Conservation (phyloP, 2,329 filamentous ascomycete species). For the Samsoniella hepiali region DNA sequence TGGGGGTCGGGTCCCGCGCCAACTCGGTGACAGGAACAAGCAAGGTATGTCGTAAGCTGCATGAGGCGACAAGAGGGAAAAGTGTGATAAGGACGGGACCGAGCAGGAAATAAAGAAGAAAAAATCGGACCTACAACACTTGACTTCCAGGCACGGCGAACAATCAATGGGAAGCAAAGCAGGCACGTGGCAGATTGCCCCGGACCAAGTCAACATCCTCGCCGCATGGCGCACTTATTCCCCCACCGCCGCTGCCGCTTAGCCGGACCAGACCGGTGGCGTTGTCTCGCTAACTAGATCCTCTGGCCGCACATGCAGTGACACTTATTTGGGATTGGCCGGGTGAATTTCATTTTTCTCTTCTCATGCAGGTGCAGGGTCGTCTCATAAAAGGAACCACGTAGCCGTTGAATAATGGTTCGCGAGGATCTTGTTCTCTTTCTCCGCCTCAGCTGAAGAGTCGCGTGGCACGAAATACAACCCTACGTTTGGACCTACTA, state of each 20-base stretch:
- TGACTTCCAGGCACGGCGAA: neutral
- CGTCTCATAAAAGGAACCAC: neutral
- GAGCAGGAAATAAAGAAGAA: neutral
- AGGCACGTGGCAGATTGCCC: conserved; percentile 12
- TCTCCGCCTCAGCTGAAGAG: neutral
- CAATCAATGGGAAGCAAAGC: neutral
- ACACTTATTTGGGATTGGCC: conserved; percentile 4
- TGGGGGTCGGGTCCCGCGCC: neutral
- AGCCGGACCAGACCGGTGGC: conserved; percentile 4
- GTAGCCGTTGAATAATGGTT: neutral
- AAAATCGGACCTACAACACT: neutral
- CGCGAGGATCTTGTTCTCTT: neutral
- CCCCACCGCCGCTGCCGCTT: conserved; percentile 14
- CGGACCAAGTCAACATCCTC: neutral
- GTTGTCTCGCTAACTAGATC: neutral
- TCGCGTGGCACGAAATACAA: conserved; percentile 5
- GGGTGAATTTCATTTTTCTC: neutral
- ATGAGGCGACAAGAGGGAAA: neutral
- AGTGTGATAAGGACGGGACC: neutral
- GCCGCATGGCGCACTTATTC: conserved; percentile 11
- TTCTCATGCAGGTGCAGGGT: neutral
- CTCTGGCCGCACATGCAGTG: conserved; percentile 1
- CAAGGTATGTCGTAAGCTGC: conserved; percentile 1
- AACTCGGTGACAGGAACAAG: conserved; percentile 3
- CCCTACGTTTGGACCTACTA: neutral